Evolutionary conservation across 257 asterid species (phyloP).

Genomic region (Catharanthus roseus): DNA sequence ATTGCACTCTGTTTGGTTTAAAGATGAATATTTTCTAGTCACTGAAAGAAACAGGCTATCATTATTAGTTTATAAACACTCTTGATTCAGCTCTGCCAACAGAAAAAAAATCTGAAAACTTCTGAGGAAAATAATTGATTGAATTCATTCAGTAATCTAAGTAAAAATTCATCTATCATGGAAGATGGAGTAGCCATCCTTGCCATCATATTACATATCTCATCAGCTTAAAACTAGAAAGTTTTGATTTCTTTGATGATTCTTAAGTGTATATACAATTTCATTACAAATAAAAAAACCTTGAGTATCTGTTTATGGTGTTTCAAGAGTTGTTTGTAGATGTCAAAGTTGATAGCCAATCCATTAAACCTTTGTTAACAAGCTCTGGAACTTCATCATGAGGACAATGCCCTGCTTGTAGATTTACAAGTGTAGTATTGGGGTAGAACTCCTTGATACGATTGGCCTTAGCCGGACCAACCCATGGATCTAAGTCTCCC

Average conservation of each 20-base stretch:
- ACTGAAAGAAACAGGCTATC: no score
- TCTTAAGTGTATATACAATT: neutral
- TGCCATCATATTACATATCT: neutral
- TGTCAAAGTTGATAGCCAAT: slow-evolving; percentile 56
- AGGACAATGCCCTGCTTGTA: slow-evolving; percentile 95
- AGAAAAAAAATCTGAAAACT: no score
- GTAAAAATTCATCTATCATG: neutral
- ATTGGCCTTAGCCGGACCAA: slow-evolving; percentile 83
- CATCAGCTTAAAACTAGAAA: neutral
- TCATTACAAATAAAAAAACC: neutral
- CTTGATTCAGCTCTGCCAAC: no score
- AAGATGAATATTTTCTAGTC: no score
- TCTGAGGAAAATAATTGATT: no score
- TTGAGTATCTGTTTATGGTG: slow-evolving; percentile 14
- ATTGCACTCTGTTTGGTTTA: no score
- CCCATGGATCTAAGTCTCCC: slow-evolving; percentile 97
- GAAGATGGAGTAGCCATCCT: neutral
- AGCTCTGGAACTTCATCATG: no score
- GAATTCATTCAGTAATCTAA: no score
- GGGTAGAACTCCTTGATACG: slow-evolving; percentile 75
- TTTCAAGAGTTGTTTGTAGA: slow-evolving; percentile 19
- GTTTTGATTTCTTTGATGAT: no score
- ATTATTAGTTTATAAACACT: no score
- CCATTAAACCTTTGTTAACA: slow-evolving; percentile 70
- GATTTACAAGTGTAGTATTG: slow-evolving; percentile 53